Evolutionary conservation across 108 stramenopile genomes (phyloP).

Genomic region (Chaetoceros muelleri): DNA sequence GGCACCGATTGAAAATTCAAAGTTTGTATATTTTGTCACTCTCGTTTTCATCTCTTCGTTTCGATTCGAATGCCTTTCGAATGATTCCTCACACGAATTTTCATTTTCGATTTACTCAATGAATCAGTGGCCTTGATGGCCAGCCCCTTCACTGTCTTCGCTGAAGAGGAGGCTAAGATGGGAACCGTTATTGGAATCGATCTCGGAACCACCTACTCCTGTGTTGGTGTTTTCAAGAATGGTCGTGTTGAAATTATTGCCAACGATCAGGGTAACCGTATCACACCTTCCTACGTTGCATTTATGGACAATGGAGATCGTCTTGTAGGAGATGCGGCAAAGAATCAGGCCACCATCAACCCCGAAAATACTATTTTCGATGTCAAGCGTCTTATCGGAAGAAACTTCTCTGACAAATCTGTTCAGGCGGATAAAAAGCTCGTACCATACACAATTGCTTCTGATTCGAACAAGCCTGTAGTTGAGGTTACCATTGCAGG

Average conservation of each 20-base stretch:
- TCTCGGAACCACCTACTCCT: slow-evolving; percentile 96
- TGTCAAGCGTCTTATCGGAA: slow-evolving; percentile 97
- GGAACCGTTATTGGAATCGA: slow-evolving; percentile 79
- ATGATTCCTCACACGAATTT: neutral
- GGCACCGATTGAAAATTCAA: no score
- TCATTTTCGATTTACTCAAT: neutral
- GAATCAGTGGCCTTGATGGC: slow-evolving; percentile 44
- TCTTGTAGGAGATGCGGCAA: slow-evolving; percentile 96
- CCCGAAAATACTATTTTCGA: slow-evolving; percentile 97
- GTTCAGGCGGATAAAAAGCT: slow-evolving; percentile 98
- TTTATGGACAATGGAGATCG: slow-evolving; percentile 84
- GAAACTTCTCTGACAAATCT: slow-evolving; percentile 86
- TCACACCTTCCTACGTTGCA: slow-evolving; percentile 97
- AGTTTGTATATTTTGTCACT: no score
- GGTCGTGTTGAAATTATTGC: slow-evolving; percentile 97
- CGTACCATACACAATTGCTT: slow-evolving; percentile 88
- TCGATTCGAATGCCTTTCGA: neutral
- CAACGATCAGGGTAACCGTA: slow-evolving; percentile 98
- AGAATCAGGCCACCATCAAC: slow-evolving; percentile 97
- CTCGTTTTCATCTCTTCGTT: neutral
- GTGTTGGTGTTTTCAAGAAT: slow-evolving; percentile 96
- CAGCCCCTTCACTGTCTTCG: slow-evolving; percentile 26
- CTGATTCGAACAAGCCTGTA: slow-evolving; percentile 78
- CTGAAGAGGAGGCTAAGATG: slow-evolving; percentile 43
- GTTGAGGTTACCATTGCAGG: slow-evolving; percentile 51